These are phyloP conservation scores for Noccaea bulbosa DNA, from an alignment of 345 rosid genomes.

Conservation along the genomic window DNA sequence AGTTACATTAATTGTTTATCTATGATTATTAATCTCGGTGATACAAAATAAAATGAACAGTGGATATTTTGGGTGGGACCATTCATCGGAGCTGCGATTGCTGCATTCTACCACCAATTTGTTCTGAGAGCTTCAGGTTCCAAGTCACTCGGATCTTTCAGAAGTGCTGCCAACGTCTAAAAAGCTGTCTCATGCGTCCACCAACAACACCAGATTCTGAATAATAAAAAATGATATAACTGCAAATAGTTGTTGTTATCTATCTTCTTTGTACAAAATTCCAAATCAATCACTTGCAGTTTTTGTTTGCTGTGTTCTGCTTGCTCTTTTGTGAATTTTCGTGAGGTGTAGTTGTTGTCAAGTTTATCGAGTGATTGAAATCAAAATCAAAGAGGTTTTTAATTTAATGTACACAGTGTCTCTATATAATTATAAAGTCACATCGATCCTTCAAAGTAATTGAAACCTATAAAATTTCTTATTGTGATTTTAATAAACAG, in stretches of 20 bases:
- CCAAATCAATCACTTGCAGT: slow-evolving; percentile 21
- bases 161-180: slow-evolving; percentile 52
- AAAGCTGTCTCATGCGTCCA: not conserved
- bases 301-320: not conserved
- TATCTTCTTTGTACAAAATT: slow-evolving; percentile 36
- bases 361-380: slow-evolving; percentile 24
- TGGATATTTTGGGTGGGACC: slow-evolving; percentile 86
- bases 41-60: slow-evolving; percentile 40
- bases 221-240: slow-evolving; percentile 17
- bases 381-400: slow-evolving; percentile 17
- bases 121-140: slow-evolving; percentile 58
- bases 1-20: not conserved
- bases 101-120: slow-evolving; percentile 65
- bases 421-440: too few species aligned
- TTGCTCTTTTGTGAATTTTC: slow-evolving; percentile 21
- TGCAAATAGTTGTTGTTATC: slow-evolving; percentile 15
- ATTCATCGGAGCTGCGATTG: slow-evolving; percentile 66
- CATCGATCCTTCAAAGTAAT: too few species aligned
- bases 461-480: too few species aligned
- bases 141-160: slow-evolving; percentile 64
- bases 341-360: slow-evolving; percentile 8
- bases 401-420: too few species aligned
- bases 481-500: too few species aligned
- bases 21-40: not conserved
- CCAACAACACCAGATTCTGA: slow-evolving; percentile 12